phyloP scores from a whole-genome alignment of 1,284 basidiomycete species.

The Cryptococcus sp. region DNA sequence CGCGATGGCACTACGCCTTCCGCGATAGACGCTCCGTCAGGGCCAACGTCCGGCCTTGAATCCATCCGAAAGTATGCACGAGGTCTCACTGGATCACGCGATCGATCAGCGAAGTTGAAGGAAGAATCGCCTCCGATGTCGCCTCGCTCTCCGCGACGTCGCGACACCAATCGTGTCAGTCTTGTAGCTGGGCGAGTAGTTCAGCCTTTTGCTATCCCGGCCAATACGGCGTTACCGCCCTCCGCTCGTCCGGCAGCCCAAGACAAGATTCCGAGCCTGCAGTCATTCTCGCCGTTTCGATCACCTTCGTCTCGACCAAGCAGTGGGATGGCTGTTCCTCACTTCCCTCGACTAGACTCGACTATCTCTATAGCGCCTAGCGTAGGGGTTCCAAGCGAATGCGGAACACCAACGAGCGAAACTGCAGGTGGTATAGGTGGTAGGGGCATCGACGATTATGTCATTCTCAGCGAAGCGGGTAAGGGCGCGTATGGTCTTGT shows the following conservation, averaged over 20 bases:
- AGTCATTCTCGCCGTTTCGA: conserved; percentile 52
- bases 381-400: conserved; percentile 44
- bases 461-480: conserved; percentile 83
- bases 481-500: conserved; percentile 97
- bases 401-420: conserved; percentile 45
- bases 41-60: conserved; percentile 4
- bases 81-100: conserved; percentile 9
- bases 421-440: conserved; percentile 48
- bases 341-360: conserved; percentile 36
- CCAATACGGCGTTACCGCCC: conserved; percentile 39
- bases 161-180: conserved; percentile 49
- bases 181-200: conserved; percentile 51
- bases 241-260: conserved; percentile 2
- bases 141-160: conserved; percentile 43
- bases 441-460: conserved; percentile 54
- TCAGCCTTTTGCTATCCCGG: conserved; percentile 47
- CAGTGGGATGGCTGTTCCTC: conserved; percentile 6
- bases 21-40: neutral
- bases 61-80: conserved; percentile 38
- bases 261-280: conserved; percentile 29
- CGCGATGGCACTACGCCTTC: conserved; percentile 9
- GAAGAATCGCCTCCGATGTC: conserved; percentile 27
- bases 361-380: conserved; percentile 46
- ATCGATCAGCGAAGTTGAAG: conserved; percentile 13
- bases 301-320: conserved; percentile 13